phyloP scores from a whole-genome alignment of 2,329 filamentous ascomycete species.

The Hansfordia pulvinata region DNA sequence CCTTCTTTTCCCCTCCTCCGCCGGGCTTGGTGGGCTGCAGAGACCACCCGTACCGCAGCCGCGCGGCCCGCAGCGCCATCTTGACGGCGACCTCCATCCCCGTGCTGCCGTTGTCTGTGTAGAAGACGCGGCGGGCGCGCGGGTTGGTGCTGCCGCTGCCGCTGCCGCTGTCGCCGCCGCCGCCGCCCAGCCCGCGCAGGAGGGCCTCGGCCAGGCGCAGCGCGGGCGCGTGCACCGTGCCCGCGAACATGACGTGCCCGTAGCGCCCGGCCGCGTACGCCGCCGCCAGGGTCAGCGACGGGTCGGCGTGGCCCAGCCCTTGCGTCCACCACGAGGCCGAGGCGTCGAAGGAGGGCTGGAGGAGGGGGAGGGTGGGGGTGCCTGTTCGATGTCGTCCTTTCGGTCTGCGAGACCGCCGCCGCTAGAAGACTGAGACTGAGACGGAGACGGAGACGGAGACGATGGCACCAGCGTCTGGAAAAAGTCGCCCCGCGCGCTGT shows the following conservation, averaged over 20 bases:
- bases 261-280: constrained; percentile 74
- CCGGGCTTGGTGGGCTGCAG: no score
- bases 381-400: no score
- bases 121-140: constrained; percentile 10
- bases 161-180: constrained; percentile 10
- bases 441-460: no score
- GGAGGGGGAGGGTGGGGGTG: constrained; percentile 15
- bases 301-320: constrained; percentile 68
- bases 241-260: constrained; percentile 80
- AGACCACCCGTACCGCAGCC: constrained; percentile 52
- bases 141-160: constrained; percentile 42
- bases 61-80: constrained; percentile 64
- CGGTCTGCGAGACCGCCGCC: no score
- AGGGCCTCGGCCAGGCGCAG: constrained; percentile 54
- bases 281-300: constrained; percentile 56
- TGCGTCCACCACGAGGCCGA: constrained; percentile 91
- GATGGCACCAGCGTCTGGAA: constrained; percentile 47
- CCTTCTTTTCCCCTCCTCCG: no score
- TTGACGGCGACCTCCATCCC: constrained; percentile 76
- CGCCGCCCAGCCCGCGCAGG: constrained; percentile 37
- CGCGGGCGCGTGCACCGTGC: constrained; percentile 66
- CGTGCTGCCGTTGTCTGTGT: constrained; percentile 40
- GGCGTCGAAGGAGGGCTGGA: constrained; percentile 63
- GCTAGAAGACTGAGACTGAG: no score
- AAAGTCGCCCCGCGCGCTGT: constrained; percentile 67